A percentile compares a stretch with the other conserved stretches of the same genome.
These are phyloP conservation scores for Venturia asperata DNA, from an alignment of 2,329 filamentous ascomycete species.

Conservation along the genomic window DNA sequence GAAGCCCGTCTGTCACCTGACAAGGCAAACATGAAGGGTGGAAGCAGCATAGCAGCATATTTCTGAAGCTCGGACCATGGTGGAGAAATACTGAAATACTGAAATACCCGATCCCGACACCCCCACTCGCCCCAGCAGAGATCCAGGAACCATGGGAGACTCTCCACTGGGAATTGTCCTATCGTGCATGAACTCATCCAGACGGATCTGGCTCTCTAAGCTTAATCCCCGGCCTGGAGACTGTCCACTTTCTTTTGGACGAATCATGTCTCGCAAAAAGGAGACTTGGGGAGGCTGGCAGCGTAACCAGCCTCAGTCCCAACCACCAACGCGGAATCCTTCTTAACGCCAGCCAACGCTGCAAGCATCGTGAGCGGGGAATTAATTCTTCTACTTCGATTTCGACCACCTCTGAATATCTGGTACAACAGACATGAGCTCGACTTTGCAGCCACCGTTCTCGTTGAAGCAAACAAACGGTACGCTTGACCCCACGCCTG, in stretches of 20 bases:
- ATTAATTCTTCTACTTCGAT: background rate
- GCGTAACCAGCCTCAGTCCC: background rate
- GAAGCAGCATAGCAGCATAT: no score
- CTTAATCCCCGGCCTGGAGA: background rate
- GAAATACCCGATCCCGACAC: no score
- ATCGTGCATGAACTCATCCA: background rate
- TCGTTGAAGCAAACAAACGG: slow-evolving; percentile 9
- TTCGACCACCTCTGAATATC: background rate
- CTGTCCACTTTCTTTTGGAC: background rate
- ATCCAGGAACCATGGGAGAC: background rate
- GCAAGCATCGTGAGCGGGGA: background rate
- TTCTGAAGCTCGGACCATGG: background rate
- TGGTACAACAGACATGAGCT: background rate
- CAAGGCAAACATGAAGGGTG: no score
- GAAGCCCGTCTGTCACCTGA: no score
- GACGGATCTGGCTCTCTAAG: background rate
- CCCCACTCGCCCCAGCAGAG: background rate
- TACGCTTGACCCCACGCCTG: slow-evolving; percentile 3
- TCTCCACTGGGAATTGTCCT: background rate
- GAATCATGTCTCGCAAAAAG: background rate
- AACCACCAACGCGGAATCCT: background rate
- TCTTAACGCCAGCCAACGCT: slow-evolving; percentile 8
- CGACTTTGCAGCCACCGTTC: background rate
- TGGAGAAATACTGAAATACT: background rate
- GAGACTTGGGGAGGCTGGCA: background rate